Conservation (phyloP, 805 yeast genomes). For the Candida suzukii region DNA sequence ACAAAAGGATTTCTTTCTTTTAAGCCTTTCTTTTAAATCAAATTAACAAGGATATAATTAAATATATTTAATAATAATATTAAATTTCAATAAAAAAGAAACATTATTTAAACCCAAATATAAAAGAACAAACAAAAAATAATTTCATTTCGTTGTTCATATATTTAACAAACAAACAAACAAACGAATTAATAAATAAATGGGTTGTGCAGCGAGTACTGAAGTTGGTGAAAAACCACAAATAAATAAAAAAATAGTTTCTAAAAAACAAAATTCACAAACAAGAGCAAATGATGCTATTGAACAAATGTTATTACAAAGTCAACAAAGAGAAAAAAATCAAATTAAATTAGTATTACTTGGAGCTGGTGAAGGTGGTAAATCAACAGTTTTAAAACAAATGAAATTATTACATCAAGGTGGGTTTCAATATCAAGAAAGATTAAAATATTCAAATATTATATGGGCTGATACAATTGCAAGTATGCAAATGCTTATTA, state of each 20-base stretch:
- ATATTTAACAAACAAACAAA: too few relatives aligned
- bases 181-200: too few relatives aligned
- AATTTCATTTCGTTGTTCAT: too few relatives aligned
- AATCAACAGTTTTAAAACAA: slow-evolving; percentile 87
- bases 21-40: too few relatives aligned
- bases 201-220: slow-evolving; percentile 1
- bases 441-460: slow-evolving; percentile 73
- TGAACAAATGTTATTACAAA: slow-evolving; percentile 51
- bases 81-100: too few relatives aligned
- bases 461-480: slow-evolving; percentile 92
- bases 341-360: slow-evolving; percentile 68
- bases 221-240: neutral
- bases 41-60: too few relatives aligned
- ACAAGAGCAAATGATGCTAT: slow-evolving; percentile 48
- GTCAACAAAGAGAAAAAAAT: slow-evolving; percentile 45
- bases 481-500: slow-evolving; percentile 69
- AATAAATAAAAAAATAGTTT: neutral
- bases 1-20: too few relatives aligned
- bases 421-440: slow-evolving; percentile 75
- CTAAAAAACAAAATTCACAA: neutral
- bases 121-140: too few relatives aligned
- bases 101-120: too few relatives aligned
- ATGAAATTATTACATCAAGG: slow-evolving; percentile 78
- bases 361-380: slow-evolving; percentile 95
- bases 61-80: too few relatives aligned